A percentile compares a stretch with the other conserved stretches of the same genome.
phyloP scores from a whole-genome alignment of 257 asterid species.

The Solanum rostratum region DNA sequence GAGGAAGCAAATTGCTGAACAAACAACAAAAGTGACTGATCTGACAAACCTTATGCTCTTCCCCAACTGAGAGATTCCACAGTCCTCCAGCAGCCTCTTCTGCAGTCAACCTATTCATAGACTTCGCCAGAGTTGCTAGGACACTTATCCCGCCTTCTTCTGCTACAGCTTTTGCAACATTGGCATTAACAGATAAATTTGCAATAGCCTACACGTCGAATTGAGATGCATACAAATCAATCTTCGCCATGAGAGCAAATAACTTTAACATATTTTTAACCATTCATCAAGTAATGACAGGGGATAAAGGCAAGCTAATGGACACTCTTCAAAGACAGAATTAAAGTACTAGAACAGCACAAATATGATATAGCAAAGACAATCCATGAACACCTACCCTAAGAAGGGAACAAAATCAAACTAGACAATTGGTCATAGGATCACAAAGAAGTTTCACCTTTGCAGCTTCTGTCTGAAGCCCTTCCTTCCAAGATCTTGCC shows the following conservation, averaged over 20 bases:
- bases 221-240: conserved; percentile 5
- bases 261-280: not conserved
- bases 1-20: not conserved
- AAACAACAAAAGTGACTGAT: not conserved
- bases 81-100: conserved; percentile 92
- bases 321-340: not conserved
- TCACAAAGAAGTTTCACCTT: conserved; percentile 30
- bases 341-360: not conserved
- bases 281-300: not conserved
- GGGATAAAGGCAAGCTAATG: not conserved
- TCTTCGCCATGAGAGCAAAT: not conserved
- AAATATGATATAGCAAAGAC: not conserved
- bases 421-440: not conserved
- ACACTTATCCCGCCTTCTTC: conserved; percentile 77
- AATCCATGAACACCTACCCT: not conserved
- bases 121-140: conserved; percentile 59
- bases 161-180: conserved; percentile 82
- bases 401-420: not conserved
- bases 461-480: conserved; percentile 81
- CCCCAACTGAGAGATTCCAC: conserved; percentile 86
- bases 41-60: conserved; percentile 66
- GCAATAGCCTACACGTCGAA: conserved; percentile 54
- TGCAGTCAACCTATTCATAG: conserved; percentile 65
- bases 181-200: conserved; percentile 63
- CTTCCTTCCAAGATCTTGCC: conserved; percentile 72